Evolutionary conservation across 1,139 yeast species (phyloP).

Genomic region (Candida pseudoviswanathii): DNA sequence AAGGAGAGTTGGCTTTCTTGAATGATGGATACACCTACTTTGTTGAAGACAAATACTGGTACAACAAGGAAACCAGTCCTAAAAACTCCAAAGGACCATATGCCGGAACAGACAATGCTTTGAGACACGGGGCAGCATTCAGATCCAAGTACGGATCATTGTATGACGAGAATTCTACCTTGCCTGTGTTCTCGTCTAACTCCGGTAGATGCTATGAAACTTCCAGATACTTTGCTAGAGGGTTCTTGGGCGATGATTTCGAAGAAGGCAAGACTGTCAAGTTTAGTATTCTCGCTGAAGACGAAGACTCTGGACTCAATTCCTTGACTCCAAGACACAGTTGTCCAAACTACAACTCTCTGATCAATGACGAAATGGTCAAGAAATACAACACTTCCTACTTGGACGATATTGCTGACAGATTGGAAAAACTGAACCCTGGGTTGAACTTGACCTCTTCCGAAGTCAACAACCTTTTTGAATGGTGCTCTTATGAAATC

Average conservation of each 20-base stretch:
- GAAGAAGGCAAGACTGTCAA: conserved; percentile 22
- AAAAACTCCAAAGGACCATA: conserved; percentile 29
- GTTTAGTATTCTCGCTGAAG: conserved; percentile 30
- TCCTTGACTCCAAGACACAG: conserved; percentile 34
- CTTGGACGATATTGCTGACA: conserved; percentile 35
- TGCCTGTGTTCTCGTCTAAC: conserved; percentile 38
- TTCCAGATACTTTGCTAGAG: conserved; percentile 33
- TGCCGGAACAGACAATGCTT: conserved; percentile 35
- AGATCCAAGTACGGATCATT: conserved; percentile 35
- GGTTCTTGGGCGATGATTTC: conserved; percentile 32
- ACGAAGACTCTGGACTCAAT: conserved; percentile 33
- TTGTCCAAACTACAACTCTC: conserved; percentile 27
- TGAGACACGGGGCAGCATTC: conserved; percentile 36
- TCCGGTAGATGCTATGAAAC: conserved; percentile 35
- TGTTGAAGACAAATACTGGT: conserved; percentile 25
- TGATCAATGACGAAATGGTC: conserved; percentile 11
- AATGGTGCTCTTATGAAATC: conserved; percentile 58
- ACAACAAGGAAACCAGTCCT: conserved; percentile 35
- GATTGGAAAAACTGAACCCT: conserved; percentile 35
- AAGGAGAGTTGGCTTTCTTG: conserved; percentile 34
- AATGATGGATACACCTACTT: conserved; percentile 34
- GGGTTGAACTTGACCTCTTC: conserved; percentile 37
- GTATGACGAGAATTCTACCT: conserved; percentile 19
- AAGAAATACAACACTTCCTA: conserved; percentile 23
- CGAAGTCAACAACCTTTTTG: conserved; percentile 44